phyloP scores from a whole-genome alignment of 106 monocot species.

The Apostasia ramifera region DNA sequence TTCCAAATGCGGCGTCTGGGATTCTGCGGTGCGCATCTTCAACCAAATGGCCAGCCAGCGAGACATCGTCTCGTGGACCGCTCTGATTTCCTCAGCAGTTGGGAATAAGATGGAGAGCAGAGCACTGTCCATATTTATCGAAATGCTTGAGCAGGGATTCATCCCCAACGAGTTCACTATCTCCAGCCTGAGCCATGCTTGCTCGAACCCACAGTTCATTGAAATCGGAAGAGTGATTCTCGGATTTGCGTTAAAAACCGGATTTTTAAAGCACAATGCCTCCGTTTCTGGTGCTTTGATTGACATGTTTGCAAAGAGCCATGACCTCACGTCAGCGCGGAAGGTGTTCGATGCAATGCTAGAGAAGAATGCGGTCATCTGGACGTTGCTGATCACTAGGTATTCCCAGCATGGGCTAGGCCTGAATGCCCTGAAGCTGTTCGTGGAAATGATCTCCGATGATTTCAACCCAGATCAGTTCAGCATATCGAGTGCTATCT shows the following conservation, averaged over 20 bases:
- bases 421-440: constrained; percentile 43
- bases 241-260: constrained; percentile 46
- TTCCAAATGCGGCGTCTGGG: constrained; percentile 71
- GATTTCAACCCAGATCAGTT: constrained; percentile 60
- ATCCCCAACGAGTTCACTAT: constrained; percentile 62
- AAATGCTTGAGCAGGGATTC: constrained; percentile 49
- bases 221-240: constrained; percentile 32
- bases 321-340: constrained; percentile 41
- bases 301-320: constrained; percentile 56
- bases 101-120: constrained; percentile 13
- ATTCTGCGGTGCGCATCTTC: constrained; percentile 35
- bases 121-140: constrained; percentile 36
- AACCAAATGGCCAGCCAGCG: constrained; percentile 34
- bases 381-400: constrained; percentile 78
- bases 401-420: constrained; percentile 35
- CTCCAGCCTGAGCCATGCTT: constrained; percentile 49
- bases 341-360: constrained; percentile 60
- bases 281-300: constrained; percentile 64
- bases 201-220: constrained; percentile 15
- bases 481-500: constrained; percentile 59
- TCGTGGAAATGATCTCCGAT: constrained; percentile 35
- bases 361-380: constrained; percentile 49
- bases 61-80: constrained; percentile 73
- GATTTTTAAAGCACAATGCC: constrained; percentile 24
- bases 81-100: constrained; percentile 44